Evolutionary conservation across 2,329 filamentous ascomycete species (phyloP), one percentile per base, ranked within the genome.

Genomic region (Aspergillus fumigatiaffinis): DNA sequence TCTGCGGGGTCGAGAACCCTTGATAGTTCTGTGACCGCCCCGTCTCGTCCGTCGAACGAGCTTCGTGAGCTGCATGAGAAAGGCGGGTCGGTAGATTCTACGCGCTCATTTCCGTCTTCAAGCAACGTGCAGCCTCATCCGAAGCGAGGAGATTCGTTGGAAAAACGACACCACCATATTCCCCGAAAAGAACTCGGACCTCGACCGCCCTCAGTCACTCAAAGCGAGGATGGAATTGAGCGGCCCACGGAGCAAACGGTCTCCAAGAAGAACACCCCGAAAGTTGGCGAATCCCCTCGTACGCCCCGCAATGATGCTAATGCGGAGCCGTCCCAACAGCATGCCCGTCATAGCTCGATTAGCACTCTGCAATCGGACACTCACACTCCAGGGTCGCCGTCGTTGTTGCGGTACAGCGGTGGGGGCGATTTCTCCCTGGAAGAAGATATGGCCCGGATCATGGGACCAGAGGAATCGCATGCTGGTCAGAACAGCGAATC

Each of bases 361-460:
- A 78, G 72, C 59, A 76, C 80, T 12, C 56, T 72, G 2, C 71
- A 74, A 35, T 70, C 71, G 12, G 74, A 77, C 47, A 57, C 68
- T 12, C 66, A 69, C 38, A 69, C 71, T 52, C 68, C 84, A 63
- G 73, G 75, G 42, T 90, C 88, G 9, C 87, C 88, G 9, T 87
- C 86, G 66, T 78, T 91, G 60, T 85, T 88, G 63, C 82, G 87
- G 67, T 90, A 84, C 60, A 96, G 89, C 73, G 83, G 84, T 47
- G 91, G 90, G 53, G 91, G 87, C 54, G 92, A 96, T 63, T 94
- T 97, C 69, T 94, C 89, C 58, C 87, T 96, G 87, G 93, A 97
- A 63, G 92, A 97, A 73, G 94, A 97, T 70, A 91, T 97, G 85
- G 89, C 90, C 54, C 88, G 92, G 56, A 93, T 97, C 57, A 80